phyloP scores from a whole-genome alignment of 1,139 yeast species.

The Taphrina wiesneri region DNA sequence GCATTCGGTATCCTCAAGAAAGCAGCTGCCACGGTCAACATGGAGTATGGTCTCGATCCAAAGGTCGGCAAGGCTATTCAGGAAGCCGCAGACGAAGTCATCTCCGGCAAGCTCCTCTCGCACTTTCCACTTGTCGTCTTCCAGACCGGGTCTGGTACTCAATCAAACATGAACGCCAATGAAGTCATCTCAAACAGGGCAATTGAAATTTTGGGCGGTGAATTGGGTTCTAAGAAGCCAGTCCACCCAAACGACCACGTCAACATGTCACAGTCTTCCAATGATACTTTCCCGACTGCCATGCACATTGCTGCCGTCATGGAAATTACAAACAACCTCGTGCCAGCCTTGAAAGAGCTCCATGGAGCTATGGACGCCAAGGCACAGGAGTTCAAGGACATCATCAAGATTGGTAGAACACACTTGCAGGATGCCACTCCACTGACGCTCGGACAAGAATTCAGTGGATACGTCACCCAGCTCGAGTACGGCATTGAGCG shows the following conservation, averaged over 20 bases:
- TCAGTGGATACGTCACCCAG: conserved; percentile 94
- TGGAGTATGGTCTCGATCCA: conserved; percentile 81
- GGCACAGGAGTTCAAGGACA: conserved; percentile 76
- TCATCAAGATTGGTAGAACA: conserved; percentile 97
- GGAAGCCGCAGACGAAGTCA: conserved; percentile 92
- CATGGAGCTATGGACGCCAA: conserved; percentile 75
- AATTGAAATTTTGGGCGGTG: conserved; percentile 90
- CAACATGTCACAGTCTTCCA: conserved; percentile 96
- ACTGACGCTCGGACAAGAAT: conserved; percentile 94
- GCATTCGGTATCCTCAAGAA: conserved; percentile 94
- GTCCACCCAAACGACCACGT: conserved; percentile 99
- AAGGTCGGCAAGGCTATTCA: conserved; percentile 80
- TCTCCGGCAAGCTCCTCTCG: conserved; percentile 84
- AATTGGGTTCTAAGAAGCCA: conserved; percentile 83
- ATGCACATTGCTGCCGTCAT: conserved; percentile 99
- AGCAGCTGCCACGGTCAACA: conserved; percentile 91
- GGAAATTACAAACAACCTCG: conserved; percentile 70
- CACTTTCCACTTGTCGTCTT: conserved; percentile 97
- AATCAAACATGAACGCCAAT: conserved; percentile 71
- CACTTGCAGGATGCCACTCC: conserved; percentile 99
- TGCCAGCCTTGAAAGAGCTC: conserved; percentile 76
- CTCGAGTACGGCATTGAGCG: conserved; percentile 85
- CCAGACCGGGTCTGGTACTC: conserved; percentile 99
- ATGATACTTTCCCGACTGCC: conserved; percentile 97
- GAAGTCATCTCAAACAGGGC: conserved; percentile 96